Conservation (phyloP, 306 rosid species). For the Biancaea sappan region DNA sequence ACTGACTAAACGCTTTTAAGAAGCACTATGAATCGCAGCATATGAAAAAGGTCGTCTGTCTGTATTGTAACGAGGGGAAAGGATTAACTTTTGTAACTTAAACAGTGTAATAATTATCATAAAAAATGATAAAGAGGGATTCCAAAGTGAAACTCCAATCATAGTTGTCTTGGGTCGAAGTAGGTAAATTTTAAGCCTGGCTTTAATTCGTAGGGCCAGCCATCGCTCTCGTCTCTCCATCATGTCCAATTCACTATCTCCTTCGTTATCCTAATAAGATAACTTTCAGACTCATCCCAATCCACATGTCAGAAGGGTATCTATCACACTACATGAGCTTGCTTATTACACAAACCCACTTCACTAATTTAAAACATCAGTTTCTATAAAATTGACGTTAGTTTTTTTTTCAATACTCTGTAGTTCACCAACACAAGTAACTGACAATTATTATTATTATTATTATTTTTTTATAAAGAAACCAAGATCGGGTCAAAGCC, state of each 20-base stretch:
- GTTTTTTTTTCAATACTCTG: neutral
- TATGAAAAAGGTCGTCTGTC: slow-evolving; percentile 33
- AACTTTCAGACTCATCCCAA: slow-evolving; percentile 42
- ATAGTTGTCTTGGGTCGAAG: slow-evolving; percentile 15
- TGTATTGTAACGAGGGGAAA: slow-evolving; percentile 25
- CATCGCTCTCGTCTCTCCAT: slow-evolving; percentile 41
- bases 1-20: slow-evolving; percentile 27
- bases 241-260: slow-evolving; percentile 25
- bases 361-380: neutral
- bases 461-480: neutral
- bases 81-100: slow-evolving; percentile 34
- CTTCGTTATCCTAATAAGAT: slow-evolving; percentile 31
- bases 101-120: neutral
- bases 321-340: slow-evolving; percentile 23
- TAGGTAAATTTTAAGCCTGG: slow-evolving; percentile 39
- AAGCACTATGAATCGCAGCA: slow-evolving; percentile 22
- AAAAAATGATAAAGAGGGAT: slow-evolving; percentile 13
- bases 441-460: no score
- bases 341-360: slow-evolving; percentile 30
- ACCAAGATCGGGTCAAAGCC: slow-evolving; percentile 21
- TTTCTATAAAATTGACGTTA: neutral
- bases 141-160: slow-evolving; percentile 12
- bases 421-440: neutral
- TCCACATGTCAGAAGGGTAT: slow-evolving; percentile 43
- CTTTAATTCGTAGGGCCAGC: slow-evolving; percentile 48